These are phyloP conservation scores for Mycocentrospora acerina DNA, from an alignment of 2,329 filamentous ascomycete genomes.

Conservation along the genomic window DNA sequence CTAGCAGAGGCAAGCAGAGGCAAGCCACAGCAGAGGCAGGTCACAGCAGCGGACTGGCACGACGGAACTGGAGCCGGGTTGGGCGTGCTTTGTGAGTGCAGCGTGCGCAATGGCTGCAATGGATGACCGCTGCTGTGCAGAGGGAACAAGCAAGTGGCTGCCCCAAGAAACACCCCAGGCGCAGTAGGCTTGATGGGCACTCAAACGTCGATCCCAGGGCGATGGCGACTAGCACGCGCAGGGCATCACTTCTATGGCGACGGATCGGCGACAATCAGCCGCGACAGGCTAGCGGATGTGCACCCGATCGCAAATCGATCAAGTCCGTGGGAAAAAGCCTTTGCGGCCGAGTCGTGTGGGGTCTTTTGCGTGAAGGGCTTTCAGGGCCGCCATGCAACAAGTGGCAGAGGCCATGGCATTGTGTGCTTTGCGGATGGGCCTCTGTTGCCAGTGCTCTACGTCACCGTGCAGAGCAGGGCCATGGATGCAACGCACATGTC, in stretches of 20 bases:
- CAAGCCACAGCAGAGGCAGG: no score
- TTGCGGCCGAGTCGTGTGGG: neutral
- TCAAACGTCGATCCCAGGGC: conserved; percentile 17
- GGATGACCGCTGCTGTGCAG: neutral
- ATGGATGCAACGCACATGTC: no score
- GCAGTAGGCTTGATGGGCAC: conserved; percentile 15
- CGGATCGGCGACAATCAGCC: conserved; percentile 18
- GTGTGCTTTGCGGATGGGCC: conserved; percentile 4
- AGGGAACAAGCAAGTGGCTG: neutral
- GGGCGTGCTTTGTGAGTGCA: no score
- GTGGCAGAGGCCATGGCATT: conserved; percentile 6
- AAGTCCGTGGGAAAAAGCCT: conserved; percentile 1
- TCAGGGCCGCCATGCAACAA: conserved; percentile 5
- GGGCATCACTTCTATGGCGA: neutral
- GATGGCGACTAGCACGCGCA: neutral
- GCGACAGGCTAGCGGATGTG: conserved; percentile 10
- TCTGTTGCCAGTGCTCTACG: neutral
- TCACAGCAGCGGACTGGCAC: no score
- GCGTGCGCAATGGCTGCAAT: no score
- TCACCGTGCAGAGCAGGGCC: no score
- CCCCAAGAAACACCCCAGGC: neutral
- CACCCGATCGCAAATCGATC: conserved; percentile 1
- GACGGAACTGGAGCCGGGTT: no score
- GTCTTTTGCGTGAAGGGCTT: neutral
- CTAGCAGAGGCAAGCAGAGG: no score